Percentiles rank a stretch among this genome's conserved stretches.
phyloP scores from a whole-genome alignment of 2,329 filamentous ascomycete genomes.

The Fusarium euwallaceae region DNA sequence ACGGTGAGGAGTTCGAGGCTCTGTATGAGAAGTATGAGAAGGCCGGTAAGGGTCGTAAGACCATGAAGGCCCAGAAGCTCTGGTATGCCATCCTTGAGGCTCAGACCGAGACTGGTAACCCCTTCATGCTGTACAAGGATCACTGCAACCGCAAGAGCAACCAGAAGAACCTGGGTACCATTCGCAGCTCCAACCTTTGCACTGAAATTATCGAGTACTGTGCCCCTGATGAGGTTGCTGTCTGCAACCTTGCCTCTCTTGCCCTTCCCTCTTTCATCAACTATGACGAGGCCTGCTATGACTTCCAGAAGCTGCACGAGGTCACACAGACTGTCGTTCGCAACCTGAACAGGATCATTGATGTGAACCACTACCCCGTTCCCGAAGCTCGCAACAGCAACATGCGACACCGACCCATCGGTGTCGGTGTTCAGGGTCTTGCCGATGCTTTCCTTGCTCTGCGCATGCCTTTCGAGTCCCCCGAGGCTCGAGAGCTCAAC shows the following conservation, averaged over 20 bases:
- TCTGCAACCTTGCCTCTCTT: constrained; percentile 97
- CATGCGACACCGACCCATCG: constrained; percentile 95
- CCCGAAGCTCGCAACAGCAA: constrained; percentile 94
- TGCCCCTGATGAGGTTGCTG: constrained; percentile 96
- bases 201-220: constrained; percentile 99
- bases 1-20: constrained; percentile 96
- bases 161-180: constrained; percentile 99
- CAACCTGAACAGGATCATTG: constrained; percentile 98
- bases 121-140: constrained; percentile 99
- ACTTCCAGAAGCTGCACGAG: constrained; percentile 97
- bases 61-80: constrained; percentile 96
- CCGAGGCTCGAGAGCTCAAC: constrained; percentile 93
- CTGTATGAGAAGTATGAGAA: constrained; percentile 94
- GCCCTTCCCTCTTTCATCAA: constrained; percentile 93
- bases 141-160: constrained; percentile 99
- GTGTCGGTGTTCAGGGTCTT: constrained; percentile 96
- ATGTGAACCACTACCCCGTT: constrained; percentile 99
- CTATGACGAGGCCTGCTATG: constrained; percentile 84
- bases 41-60: constrained; percentile 88
- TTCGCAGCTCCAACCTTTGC: constrained; percentile 98
- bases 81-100: constrained; percentile 99
- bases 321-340: constrained; percentile 91
- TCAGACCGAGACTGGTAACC: constrained; percentile 98
- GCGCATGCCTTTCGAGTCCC: constrained; percentile 95
- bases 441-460: constrained; percentile 98